Conservation (phyloP, 208 protist species). For the Acanthamoeba healyi region DNA sequence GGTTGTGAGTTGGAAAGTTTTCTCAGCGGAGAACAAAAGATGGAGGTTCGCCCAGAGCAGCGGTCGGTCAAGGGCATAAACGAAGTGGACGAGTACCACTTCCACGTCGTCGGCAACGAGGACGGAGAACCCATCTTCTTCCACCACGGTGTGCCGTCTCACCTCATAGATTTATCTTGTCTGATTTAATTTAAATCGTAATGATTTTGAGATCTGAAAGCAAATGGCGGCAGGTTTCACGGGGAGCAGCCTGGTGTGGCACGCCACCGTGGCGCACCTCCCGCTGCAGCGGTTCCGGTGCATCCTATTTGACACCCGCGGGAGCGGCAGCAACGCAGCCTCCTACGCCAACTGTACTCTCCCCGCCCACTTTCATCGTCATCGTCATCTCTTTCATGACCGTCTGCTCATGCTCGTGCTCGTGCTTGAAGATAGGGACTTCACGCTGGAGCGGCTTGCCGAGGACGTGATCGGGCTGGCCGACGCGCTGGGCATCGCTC, state of each 20-base stretch:
- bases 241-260: conserved; percentile 34
- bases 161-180: too few species aligned
- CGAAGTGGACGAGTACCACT: conserved; percentile 45
- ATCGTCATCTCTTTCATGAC: background rate
- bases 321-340: conserved; percentile 14
- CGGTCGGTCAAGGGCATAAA: background rate
- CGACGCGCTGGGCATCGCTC: conserved; percentile 11
- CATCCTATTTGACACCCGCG: conserved; percentile 29
- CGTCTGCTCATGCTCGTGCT: too few species aligned
- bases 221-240: too few species aligned
- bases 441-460: conserved; percentile 22
- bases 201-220: too few species aligned
- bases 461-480: conserved; percentile 53
- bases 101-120: background rate
- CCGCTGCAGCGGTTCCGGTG: background rate
- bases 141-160: background rate
- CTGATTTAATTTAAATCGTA: too few species aligned
- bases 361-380: background rate
- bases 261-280: background rate
- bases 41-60: background rate
- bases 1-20: too few species aligned
- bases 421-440: background rate
- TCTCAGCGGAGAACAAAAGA: background rate
- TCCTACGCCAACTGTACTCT: conserved; percentile 1
- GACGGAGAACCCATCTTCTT: background rate